These are phyloP conservation scores for Oenanthe javanica DNA, from an alignment of 140 eudicot genomes.

Conservation along the genomic window DNA sequence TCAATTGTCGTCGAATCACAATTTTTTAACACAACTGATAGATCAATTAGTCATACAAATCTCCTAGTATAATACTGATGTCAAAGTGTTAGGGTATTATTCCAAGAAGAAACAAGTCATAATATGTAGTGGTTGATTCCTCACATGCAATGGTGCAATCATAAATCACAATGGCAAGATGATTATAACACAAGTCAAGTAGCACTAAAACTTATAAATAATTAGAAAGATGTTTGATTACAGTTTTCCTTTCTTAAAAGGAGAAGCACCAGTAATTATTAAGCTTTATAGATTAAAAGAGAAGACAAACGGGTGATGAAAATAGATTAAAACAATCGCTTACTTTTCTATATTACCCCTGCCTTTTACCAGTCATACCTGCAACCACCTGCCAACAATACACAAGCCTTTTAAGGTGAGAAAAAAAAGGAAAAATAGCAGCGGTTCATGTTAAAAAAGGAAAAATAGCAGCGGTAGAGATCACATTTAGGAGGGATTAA, in stretches of 20 bases:
- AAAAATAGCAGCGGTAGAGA: too few species aligned
- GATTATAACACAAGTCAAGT: background rate
- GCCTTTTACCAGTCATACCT: constrained; percentile 70
- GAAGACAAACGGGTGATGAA: background rate
- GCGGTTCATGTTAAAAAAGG: too few species aligned
- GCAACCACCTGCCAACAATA: constrained; percentile 55
- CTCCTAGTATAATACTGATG: background rate
- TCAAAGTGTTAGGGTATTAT: background rate
- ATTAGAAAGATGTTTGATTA: background rate
- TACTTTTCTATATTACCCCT: constrained; percentile 18
- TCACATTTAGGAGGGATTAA: background rate
- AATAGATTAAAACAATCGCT: background rate
- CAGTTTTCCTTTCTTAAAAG: background rate
- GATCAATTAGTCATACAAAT: too few species aligned
- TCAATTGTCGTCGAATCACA: background rate
- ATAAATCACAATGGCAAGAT: background rate
- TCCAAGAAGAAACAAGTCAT: background rate
- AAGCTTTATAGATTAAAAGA: background rate
- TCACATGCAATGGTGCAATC: background rate
- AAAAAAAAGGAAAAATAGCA: background rate
- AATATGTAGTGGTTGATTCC: background rate
- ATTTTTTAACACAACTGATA: background rate
- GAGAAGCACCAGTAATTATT: background rate
- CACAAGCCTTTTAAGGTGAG: background rate
- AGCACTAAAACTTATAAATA: background rate